phyloP scores from a whole-genome alignment of 2,329 filamentous ascomycete species.

The Aureobasidium sp. region DNA sequence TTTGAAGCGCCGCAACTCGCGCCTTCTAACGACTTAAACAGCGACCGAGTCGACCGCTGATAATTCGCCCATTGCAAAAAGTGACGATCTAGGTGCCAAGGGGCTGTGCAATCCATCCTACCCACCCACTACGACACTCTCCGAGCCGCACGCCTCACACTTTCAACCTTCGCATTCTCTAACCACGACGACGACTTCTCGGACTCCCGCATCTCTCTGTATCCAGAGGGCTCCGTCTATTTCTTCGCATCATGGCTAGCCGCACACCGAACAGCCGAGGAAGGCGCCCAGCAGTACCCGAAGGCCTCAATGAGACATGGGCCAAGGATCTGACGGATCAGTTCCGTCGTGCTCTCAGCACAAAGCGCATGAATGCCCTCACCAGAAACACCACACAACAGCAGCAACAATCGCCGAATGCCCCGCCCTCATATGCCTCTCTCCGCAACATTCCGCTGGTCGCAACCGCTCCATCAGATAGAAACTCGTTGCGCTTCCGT shows the following conservation, averaged over 20 bases:
- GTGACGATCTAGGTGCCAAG: conserved; percentile 8
- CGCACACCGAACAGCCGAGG: conserved; percentile 7
- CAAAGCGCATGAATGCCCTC: conserved; percentile 79
- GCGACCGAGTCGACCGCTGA: background rate
- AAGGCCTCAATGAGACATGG: conserved; percentile 52
- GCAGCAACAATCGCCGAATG: background rate
- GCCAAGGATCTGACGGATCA: conserved; percentile 71
- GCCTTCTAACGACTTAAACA: background rate
- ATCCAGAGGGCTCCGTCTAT: background rate
- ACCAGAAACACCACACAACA: conserved; percentile 26
- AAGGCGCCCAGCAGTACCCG: conserved; percentile 3
- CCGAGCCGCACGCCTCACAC: background rate
- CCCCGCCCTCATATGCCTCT: conserved; percentile 51
- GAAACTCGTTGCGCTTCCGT: conserved; percentile 42
- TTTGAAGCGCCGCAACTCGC: background rate
- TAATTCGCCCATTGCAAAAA: conserved; percentile 4
- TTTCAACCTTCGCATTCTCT: background rate
- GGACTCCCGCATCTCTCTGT: background rate
- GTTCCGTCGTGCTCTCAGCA: conserved; percentile 81
- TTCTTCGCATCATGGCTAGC: conserved; percentile 6
- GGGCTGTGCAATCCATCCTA: conserved; percentile 7
- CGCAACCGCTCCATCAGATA: conserved; percentile 61
- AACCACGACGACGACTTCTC: background rate
- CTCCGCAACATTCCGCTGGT: conserved; percentile 59
- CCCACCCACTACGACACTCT: background rate